These are phyloP conservation scores for Microbotryum scabiosae DNA, from an alignment of 1,284 basidiomycete species.

Conservation along the genomic window DNA sequence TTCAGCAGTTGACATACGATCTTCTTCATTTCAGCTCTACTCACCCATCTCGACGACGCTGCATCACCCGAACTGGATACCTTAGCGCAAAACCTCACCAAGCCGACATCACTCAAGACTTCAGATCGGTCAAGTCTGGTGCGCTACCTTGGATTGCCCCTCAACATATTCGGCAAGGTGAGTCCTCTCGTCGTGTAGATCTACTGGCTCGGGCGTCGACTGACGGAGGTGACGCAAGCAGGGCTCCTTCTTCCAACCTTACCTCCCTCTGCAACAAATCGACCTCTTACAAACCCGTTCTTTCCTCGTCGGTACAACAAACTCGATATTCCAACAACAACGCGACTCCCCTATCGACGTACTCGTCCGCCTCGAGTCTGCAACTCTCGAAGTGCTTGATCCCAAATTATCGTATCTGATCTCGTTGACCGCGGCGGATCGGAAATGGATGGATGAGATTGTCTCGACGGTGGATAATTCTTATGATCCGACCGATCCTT, in stretches of 20 bases:
- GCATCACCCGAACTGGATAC: slow-evolving; percentile 78
- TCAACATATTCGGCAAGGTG: slow-evolving; percentile 51
- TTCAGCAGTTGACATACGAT: not conserved
- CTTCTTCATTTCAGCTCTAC: slow-evolving; percentile 49
- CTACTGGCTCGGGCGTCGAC: not conserved
- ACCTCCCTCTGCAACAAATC: slow-evolving; percentile 89
- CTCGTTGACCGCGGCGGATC: slow-evolving; percentile 78
- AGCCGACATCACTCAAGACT: slow-evolving; percentile 72
- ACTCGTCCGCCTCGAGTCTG: slow-evolving; percentile 78
- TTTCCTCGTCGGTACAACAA: slow-evolving; percentile 84
- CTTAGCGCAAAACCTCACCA: slow-evolving; percentile 54
- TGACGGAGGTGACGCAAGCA: slow-evolving; percentile 33
- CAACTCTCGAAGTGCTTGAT: slow-evolving; percentile 73
- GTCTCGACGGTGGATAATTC: slow-evolving; percentile 71
- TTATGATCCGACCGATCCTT: slow-evolving; percentile 59
- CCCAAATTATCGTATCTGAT: slow-evolving; percentile 67
- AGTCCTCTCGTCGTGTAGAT: not conserved
- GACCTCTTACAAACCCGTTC: slow-evolving; percentile 73
- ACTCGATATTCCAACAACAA: slow-evolving; percentile 90
- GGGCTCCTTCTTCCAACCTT: slow-evolving; percentile 96
- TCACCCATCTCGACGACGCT: slow-evolving; percentile 81
- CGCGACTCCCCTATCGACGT: slow-evolving; percentile 72
- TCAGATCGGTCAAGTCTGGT: slow-evolving; percentile 86
- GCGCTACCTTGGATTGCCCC: slow-evolving; percentile 79
- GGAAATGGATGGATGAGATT: slow-evolving; percentile 88